Evolutionary conservation across 2,329 filamentous ascomycete species (phyloP), one percentile per base, ranked within the genome.

Genomic region (Aspergillus sp.): DNA sequence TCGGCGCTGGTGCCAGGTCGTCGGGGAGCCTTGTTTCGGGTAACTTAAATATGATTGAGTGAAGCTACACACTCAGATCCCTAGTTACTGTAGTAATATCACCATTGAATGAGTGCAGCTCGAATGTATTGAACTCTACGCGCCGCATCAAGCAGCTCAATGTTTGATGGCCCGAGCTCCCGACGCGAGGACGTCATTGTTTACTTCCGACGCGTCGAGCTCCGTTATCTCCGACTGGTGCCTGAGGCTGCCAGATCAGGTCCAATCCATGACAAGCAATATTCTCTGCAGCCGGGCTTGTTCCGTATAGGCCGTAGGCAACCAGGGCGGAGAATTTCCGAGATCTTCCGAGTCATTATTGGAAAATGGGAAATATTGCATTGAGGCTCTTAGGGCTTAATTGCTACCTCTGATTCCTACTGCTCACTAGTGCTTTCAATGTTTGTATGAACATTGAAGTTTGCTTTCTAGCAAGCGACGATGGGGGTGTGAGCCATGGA

Each of bases 151-250:
- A 30, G 27, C 9, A 30, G 27, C 3, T 11, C 27, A 3, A 11
- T 30, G 27, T 3, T 24, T 39, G 49, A 47, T 64, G 64, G 64
- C 64, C 64, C 60, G 59, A 66, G 63, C 62, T 66, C 60, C 59
- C 20, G 56, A 64, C 64, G 63, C 63, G 62, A 50, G 54, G 55
- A 54, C 46, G 45, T 47, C 53, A 53, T 63, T 65, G 64, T 66
- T 66, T 67, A 67, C 65, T 56, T 59, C 57, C 60, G 47, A 62
- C 64, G 62, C 64, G 64, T 64, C 55, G 37, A 53, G 41, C 57
- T 59, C 64, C 64, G 62, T 57, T 64, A 64, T 59, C 58, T 61
- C 64, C 64, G 64, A 41, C 39, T n/a, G 41, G 8, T 62, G 64
- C 63, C 63, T 65, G 24, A 60, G 58, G 54, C 49, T 27, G 4